phyloP scores from a whole-genome alignment of 225 moss, liverwort and hornwort species.

The Neckera pumila region DNA sequence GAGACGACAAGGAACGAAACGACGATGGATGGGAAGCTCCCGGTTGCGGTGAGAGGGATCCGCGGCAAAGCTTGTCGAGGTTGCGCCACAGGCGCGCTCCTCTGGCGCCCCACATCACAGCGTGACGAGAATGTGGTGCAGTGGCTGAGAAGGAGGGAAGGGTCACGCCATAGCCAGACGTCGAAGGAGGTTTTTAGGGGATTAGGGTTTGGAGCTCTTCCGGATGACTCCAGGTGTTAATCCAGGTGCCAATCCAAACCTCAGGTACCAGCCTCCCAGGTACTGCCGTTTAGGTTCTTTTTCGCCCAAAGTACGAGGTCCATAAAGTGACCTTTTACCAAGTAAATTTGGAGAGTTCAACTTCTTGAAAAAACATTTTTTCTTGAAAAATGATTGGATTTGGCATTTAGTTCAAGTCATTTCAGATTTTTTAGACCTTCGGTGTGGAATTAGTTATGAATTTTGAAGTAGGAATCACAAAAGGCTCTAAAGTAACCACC shows the following conservation, averaged over 20 bases:
- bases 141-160: neutral
- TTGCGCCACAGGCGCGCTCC: conserved; percentile 44
- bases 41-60: neutral
- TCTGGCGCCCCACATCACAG: conserved; percentile 32
- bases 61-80: neutral
- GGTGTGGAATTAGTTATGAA: neutral
- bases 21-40: neutral
- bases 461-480: neutral
- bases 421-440: neutral
- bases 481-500: neutral
- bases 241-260: neutral
- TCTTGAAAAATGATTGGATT: accelerated
- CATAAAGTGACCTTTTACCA: neutral
- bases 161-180: neutral
- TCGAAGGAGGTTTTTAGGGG: neutral
- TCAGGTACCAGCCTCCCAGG: neutral
- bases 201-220: neutral
- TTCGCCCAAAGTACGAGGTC: neutral
- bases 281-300: neutral
- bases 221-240: neutral
- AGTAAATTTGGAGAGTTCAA: neutral
- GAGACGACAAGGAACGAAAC: neutral
- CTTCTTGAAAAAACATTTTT: too few relatives aligned
- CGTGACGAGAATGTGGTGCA: neutral
- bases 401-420: too few relatives aligned